phyloP scores from a whole-genome alignment of 148 eudicot genomes.

The Rhododendron simsii region DNA sequence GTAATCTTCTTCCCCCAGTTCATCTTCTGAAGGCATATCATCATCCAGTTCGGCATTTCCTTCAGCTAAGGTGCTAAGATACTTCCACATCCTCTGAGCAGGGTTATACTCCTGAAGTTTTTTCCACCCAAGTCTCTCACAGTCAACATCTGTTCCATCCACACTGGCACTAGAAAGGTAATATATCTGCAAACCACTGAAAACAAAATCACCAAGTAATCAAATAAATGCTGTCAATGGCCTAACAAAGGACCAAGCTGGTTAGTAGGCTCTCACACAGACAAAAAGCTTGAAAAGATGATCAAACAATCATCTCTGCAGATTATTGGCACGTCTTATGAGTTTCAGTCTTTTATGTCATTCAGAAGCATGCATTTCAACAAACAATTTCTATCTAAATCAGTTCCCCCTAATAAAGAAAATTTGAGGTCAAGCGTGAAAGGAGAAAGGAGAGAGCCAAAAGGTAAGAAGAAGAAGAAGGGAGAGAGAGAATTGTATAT shows the following conservation, averaged over 20 bases:
- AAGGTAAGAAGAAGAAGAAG: not conserved
- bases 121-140: constrained; percentile 87
- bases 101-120: constrained; percentile 76
- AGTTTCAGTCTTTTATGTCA: not conserved
- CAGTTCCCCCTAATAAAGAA: not conserved
- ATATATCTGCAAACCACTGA: constrained; percentile 88
- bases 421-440: not conserved
- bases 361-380: not conserved
- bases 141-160: constrained; percentile 69
- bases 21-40: constrained; percentile 50
- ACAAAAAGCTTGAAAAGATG: not conserved
- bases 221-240: constrained; percentile 9
- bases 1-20: constrained; percentile 74
- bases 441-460: not conserved
- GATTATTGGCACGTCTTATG: not conserved
- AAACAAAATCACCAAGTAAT: constrained; percentile 22
- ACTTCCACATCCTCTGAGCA: constrained; percentile 64
- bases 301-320: not conserved
- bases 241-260: not conserved
- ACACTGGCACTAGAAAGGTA: constrained; percentile 69
- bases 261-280: not conserved
- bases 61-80: constrained; percentile 55
- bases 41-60: constrained; percentile 46
- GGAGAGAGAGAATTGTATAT: not conserved
- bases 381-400: not conserved